Evolutionary conservation across 2,329 filamentous ascomycete genomes (phyloP).

Genomic region (Diplodia mutila): DNA sequence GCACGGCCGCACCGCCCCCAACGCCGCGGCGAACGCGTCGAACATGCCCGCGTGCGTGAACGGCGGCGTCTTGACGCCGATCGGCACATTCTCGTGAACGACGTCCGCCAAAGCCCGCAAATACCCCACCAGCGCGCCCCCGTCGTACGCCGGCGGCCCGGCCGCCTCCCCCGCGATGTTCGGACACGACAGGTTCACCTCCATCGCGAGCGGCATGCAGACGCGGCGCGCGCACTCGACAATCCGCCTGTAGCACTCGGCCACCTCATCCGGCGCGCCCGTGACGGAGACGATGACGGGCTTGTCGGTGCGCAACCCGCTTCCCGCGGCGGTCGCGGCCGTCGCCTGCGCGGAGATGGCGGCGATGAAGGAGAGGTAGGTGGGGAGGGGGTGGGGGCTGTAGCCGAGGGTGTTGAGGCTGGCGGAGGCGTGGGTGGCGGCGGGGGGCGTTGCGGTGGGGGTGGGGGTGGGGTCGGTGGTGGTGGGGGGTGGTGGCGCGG

Average conservation of each 20-base stretch:
- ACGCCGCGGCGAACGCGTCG: slow-evolving; percentile 56
- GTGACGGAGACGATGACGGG: slow-evolving; percentile 73
- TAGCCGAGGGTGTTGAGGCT: slow-evolving; percentile 74
- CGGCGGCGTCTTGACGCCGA: slow-evolving; percentile 75
- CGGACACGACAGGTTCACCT: slow-evolving; percentile 78
- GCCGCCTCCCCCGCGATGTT: slow-evolving; percentile 68
- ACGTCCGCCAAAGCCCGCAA: slow-evolving; percentile 61
- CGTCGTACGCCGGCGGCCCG: slow-evolving; percentile 69
- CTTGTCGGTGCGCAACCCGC: slow-evolving; percentile 46
- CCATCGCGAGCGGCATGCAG: slow-evolving; percentile 64
- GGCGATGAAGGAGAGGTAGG: slow-evolving; percentile 63
- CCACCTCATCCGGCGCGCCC: slow-evolving; percentile 62
- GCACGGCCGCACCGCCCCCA: slow-evolving; percentile 43
- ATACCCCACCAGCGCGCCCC: slow-evolving; percentile 57
- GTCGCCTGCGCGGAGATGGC: slow-evolving; percentile 54
- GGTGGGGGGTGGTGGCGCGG: background rate
- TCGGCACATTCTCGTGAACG: slow-evolving; percentile 52
- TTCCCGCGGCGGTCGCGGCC: too few species aligned
- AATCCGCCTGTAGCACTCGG: slow-evolving; percentile 59
- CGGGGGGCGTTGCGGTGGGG: slow-evolving; percentile 32
- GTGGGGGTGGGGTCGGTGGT: slow-evolving; percentile 3
- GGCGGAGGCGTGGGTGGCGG: slow-evolving; percentile 31
- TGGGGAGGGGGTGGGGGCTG: slow-evolving; percentile 63
- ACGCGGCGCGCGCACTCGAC: slow-evolving; percentile 38
- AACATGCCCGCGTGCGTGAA: slow-evolving; percentile 75